Evolutionary conservation across 2,329 filamentous ascomycete species (phyloP).

Genomic region (Neopestalotiopsis sp.): DNA sequence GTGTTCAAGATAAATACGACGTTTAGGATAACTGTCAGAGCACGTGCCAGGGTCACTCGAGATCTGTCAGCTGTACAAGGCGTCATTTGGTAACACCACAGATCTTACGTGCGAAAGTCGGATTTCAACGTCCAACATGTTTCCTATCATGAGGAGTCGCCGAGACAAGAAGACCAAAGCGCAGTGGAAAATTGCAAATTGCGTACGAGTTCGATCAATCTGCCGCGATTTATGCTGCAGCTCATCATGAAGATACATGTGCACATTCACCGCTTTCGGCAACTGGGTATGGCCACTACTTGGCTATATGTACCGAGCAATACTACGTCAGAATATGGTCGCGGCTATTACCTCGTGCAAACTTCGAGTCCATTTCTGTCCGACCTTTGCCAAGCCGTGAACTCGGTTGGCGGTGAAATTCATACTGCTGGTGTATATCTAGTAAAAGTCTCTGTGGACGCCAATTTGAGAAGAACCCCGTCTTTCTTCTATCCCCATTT

Average conservation of each 20-base stretch:
- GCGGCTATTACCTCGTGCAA: background rate
- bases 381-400: background rate
- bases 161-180: background rate
- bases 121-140: background rate
- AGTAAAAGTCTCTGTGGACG: background rate
- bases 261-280: background rate
- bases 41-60: constrained; percentile 13
- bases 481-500: background rate
- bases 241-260: background rate
- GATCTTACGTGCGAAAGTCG: constrained; percentile 21
- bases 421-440: background rate
- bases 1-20: background rate
- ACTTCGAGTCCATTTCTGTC: background rate
- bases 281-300: background rate
- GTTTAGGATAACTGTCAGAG: background rate
- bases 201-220: background rate
- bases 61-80: background rate
- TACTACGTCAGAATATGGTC: background rate
- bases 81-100: constrained; percentile 9
- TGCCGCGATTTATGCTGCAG: background rate
- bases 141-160: background rate
- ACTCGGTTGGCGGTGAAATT: background rate
- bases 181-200: background rate
- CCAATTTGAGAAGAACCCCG: background rate
- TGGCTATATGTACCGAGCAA: too few species aligned